Conservation (phyloP, 139 green algal genomes). For the Desmodesmus armatus region DNA sequence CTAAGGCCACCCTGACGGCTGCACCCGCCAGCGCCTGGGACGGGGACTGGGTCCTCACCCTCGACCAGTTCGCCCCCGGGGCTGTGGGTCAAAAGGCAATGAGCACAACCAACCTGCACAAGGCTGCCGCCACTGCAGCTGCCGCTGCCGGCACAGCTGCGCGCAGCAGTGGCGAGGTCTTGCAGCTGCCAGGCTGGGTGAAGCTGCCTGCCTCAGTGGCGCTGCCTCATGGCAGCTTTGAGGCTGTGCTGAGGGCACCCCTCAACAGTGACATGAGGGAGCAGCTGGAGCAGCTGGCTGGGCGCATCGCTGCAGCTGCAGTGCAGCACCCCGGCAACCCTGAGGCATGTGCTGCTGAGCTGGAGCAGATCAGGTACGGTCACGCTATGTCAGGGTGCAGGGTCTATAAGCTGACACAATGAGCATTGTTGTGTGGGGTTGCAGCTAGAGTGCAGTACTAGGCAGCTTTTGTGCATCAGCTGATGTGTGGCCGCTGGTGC, state of each 20-base stretch:
- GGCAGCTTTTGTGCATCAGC: neutral
- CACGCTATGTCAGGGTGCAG: too few species aligned
- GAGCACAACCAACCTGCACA: neutral
- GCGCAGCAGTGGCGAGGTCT: neutral
- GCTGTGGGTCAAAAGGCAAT: slow-evolving; percentile 17
- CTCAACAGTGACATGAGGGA: neutral
- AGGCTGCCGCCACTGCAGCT: neutral
- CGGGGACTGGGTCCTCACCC: neutral
- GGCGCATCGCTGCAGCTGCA: slow-evolving; percentile 1
- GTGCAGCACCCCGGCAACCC: neutral
- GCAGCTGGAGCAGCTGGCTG: slow-evolving; percentile 28
- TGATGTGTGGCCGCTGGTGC: neutral
- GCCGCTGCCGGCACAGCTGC: slow-evolving; percentile 1
- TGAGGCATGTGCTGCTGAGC: too few species aligned
- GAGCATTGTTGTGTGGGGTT: neutral
- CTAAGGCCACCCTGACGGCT: neutral
- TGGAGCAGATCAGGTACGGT: slow-evolving; percentile 10
- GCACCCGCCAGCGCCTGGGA: slow-evolving; percentile 15
- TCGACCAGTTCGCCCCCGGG: neutral
- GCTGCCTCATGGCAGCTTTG: slow-evolving; percentile 37
- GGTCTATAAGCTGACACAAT: too few species aligned
- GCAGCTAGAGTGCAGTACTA: neutral
- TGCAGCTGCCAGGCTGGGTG: slow-evolving; percentile 53
- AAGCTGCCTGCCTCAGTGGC: slow-evolving; percentile 46
- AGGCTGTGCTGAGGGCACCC: slow-evolving; percentile 22